phyloP scores from a whole-genome alignment of 192 early-diverging fungal species.

The Podila minutissima region DNA sequence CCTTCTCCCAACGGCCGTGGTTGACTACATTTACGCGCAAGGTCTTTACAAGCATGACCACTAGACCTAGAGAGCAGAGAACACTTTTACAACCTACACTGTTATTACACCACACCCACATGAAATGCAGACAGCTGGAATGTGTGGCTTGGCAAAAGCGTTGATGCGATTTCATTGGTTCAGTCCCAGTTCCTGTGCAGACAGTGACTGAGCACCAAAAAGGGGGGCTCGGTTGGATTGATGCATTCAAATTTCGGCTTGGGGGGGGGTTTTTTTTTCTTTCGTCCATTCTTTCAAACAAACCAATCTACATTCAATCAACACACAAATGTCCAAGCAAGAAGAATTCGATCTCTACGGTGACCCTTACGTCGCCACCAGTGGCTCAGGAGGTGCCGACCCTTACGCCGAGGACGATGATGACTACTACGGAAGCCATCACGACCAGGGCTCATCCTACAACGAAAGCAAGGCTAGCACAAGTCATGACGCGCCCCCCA shows the following conservation, averaged over 20 bases:
- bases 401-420: constrained; percentile 45
- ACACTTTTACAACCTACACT: too few species aligned
- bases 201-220: too few species aligned
- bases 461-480: not conserved
- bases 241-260: too few species aligned
- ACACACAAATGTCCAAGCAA: constrained; percentile 26
- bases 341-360: constrained; percentile 53
- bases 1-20: constrained; percentile 89
- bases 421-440: constrained; percentile 28
- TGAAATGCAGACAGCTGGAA: too few species aligned
- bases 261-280: too few species aligned
- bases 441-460: not conserved
- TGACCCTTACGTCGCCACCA: constrained; percentile 40
- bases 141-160: too few species aligned
- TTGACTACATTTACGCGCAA: constrained; percentile 88
- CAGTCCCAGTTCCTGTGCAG: too few species aligned
- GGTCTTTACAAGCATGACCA: constrained; percentile 68
- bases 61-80: too few species aligned
- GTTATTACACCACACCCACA: too few species aligned
- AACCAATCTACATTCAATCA: not conserved
- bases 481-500: not conserved
- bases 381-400: constrained; percentile 19
- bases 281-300: too few species aligned
- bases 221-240: too few species aligned
- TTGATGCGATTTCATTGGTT: too few species aligned